These are phyloP conservation scores for Plantago major DNA, from an alignment of 257 asterid species.

Conservation along the genomic window DNA sequence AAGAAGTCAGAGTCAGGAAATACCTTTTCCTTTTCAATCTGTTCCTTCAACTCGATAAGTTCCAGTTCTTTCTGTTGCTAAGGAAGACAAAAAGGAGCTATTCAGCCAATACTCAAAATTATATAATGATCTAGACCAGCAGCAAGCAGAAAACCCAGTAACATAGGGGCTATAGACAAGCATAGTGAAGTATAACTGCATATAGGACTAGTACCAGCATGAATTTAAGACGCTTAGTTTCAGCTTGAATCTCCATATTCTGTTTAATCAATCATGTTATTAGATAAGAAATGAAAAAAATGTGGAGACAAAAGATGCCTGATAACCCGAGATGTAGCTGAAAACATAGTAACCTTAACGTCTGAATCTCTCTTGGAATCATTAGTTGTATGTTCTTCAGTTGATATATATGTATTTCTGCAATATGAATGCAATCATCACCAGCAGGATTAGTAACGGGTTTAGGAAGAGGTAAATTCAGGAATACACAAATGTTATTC, in stretches of 20 bases:
- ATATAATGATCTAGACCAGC: slow-evolving; percentile 4
- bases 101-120: slow-evolving; percentile 21
- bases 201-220: slow-evolving; percentile 58
- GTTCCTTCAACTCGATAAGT: slow-evolving; percentile 63
- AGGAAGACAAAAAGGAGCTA: slow-evolving; percentile 21
- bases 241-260: slow-evolving; percentile 45
- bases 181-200: slow-evolving; percentile 14
- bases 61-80: slow-evolving; percentile 89
- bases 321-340: background rate
- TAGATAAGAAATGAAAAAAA: slow-evolving; percentile 6
- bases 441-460: slow-evolving; percentile 19
- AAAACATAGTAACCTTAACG: slow-evolving; percentile 40
- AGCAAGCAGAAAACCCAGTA: slow-evolving; percentile 8
- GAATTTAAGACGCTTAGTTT: slow-evolving; percentile 51
- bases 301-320: background rate
- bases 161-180: background rate
- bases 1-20: background rate
- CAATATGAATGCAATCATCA: slow-evolving; percentile 11
- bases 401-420: slow-evolving; percentile 34
- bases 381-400: slow-evolving; percentile 26
- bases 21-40: slow-evolving; percentile 85
- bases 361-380: slow-evolving; percentile 28
- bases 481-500: background rate
- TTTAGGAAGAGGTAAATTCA: background rate
- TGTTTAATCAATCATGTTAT: slow-evolving; percentile 22